Evolutionary conservation across 2,329 filamentous ascomycete genomes (phyloP), one percentile per base, ranked within the genome.

Genomic region (Scedosporium aurantiacum): DNA sequence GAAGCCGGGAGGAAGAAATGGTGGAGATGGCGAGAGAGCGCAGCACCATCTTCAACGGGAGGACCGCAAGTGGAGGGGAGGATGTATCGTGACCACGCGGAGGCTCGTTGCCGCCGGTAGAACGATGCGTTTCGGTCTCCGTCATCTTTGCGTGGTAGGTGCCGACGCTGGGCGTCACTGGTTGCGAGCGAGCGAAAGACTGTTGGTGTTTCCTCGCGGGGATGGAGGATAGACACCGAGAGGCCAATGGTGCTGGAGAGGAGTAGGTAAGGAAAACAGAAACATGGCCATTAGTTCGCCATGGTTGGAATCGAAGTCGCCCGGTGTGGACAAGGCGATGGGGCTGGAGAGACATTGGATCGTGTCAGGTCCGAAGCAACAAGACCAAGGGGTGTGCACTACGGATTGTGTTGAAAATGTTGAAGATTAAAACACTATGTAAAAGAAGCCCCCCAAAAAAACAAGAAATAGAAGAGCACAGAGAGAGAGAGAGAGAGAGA

Each of bases 11-110:
- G 1, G 86, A 89, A 0, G 89, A 91, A 63, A 91, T 80, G 41
- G 81, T 80, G 5, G 83, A 88, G 60, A 88, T 88, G 65, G 83
- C 77, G 61, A 90, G 81, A 7, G 87, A 89, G 63, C 89, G 85
- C 18, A 91, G 71, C 43, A 92, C 77, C 62, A 83, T 84, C 62
- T 77, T 78, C 2, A 90, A 75, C 0, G 89, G 87, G 41, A 91
- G 78, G 47, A 88, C 79, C 0, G 86, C 82, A 23, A 91, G 78
- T 1, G 85, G 80, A 3, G 74, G 62, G 7, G 67, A 63, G 16
- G 66, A 25, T 8, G 27, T n/a, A 2, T 28, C 32, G 6, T 60
- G n/a, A 12, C n/a, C n/a, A 52, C 6, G 27, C 10, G 32, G 32
- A 5, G 43, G 57, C 5, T 23, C 57, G 41, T 28, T 41, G 4